phyloP scores from a whole-genome alignment of 208 protist genomes.

The Leishmania amazonensis region DNA sequence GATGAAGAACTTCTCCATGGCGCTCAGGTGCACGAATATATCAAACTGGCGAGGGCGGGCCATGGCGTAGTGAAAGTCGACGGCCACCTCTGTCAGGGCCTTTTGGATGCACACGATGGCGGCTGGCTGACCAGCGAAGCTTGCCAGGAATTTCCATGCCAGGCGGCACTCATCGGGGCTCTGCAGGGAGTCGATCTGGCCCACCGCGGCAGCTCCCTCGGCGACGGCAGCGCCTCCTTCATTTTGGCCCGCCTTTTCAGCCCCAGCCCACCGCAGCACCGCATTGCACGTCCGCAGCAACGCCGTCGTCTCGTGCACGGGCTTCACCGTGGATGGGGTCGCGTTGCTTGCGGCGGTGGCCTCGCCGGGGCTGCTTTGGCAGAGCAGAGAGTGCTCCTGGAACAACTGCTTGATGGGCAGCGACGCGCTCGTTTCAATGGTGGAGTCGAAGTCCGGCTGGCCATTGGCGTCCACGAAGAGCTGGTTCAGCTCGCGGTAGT shows the following conservation, averaged over 20 bases:
- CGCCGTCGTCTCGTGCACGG: slow-evolving; percentile 33
- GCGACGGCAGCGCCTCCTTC: slow-evolving; percentile 17
- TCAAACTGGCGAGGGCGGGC: slow-evolving; percentile 86
- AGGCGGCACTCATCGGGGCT: slow-evolving; percentile 69
- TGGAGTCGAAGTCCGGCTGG: slow-evolving; percentile 52
- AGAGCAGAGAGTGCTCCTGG: slow-evolving; percentile 35
- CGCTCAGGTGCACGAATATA: slow-evolving; percentile 91
- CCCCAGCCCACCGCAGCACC: slow-evolving; percentile 38
- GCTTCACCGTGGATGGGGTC: slow-evolving; percentile 24
- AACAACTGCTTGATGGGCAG: slow-evolving; percentile 63
- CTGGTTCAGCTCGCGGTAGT: slow-evolving; percentile 55
- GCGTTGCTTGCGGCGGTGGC: slow-evolving; percentile 9
- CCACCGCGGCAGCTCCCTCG: slow-evolving; percentile 31
- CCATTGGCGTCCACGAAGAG: slow-evolving; percentile 47
- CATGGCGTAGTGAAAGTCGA: slow-evolving; percentile 81
- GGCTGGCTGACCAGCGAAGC: slow-evolving; percentile 26
- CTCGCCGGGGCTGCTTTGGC: slow-evolving; percentile 12
- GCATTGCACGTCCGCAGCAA: slow-evolving; percentile 33
- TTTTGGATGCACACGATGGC: slow-evolving; percentile 43
- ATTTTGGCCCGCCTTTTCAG: neutral
- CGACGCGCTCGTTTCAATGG: slow-evolving; percentile 46
- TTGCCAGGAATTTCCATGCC: slow-evolving; percentile 81
- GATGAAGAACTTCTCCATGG: slow-evolving; percentile 92
- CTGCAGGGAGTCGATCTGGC: slow-evolving; percentile 44
- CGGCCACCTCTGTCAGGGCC: slow-evolving; percentile 45